Evolutionary conservation across 306 rosid species (phyloP), one percentile per base, ranked within the genome.

Genomic region (Arachis stenosperma): DNA sequence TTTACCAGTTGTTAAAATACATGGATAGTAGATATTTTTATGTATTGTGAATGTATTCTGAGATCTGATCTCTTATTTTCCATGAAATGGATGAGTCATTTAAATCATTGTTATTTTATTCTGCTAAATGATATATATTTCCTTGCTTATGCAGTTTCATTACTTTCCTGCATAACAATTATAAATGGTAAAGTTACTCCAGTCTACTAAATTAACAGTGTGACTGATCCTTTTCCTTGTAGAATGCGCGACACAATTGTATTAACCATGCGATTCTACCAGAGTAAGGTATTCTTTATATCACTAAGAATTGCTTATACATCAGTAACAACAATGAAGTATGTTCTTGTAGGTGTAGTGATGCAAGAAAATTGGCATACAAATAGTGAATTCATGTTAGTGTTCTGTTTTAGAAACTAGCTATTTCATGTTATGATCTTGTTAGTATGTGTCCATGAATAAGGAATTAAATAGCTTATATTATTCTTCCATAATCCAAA

Each of bases 201-300:
- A 78, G 75, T 33, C 68, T 60, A 61, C 12, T 12, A 42, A 61
- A 72, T 27, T 80, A 64, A 84, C 80, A 43, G 36, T 53, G 63
- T 69, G 10, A 70, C 10, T 63, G 56, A 12, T 66, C 14, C 9
- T 67, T 81, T 71, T 74, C 76, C 67, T 84, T 81, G 89, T 69
- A 93, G 98, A 77, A 80, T 79, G 89, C 93, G 98, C 0, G 98
- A 93, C 81, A 89, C 96, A 7, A 90, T 93, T 63, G 98, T 89
- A 56, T 81, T 93, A 83, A 90, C 96, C 52, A 87, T 90, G 93
- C 85, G 98, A 85, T 58, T 89, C 84, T 90, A 86, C 78, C 98
- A 90, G 89, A 84, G 87, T 77, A 93, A 93, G 97, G 98, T 93
- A 90, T 73, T 65, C 55, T 61, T 56, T 81, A 43, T 60, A 53